These are phyloP conservation scores for Candida sp. DNA, from an alignment of 1,139 yeast species.

Conservation along the genomic window DNA sequence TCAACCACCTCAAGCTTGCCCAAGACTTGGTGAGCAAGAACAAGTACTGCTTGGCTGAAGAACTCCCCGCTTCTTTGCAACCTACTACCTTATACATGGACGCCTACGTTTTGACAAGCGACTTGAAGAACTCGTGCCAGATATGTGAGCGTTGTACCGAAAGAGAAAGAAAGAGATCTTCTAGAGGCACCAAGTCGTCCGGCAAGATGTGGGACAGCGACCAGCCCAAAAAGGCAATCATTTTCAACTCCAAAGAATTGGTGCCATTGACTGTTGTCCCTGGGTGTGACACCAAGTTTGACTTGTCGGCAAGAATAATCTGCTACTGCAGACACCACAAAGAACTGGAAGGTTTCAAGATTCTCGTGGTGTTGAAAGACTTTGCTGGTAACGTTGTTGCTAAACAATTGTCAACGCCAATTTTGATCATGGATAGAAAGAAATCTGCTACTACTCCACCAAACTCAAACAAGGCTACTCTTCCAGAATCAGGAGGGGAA, in stretches of 20 bases:
- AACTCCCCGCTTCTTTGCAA: slow-evolving; percentile 44
- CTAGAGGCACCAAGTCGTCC: slow-evolving; percentile 76
- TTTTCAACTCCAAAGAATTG: slow-evolving; percentile 90
- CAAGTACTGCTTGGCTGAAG: slow-evolving; percentile 67
- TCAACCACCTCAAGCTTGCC: slow-evolving; percentile 57
- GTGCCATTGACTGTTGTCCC: slow-evolving; percentile 58
- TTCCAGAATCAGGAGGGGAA: slow-evolving; percentile 13
- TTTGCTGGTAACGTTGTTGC: slow-evolving; percentile 67
- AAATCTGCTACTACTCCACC: slow-evolving; percentile 39
- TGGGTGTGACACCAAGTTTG: slow-evolving; percentile 41
- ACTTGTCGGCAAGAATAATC: slow-evolving; percentile 84
- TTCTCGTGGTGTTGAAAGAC: slow-evolving; percentile 74
- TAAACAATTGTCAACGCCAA: slow-evolving; percentile 70
- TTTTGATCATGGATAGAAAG: slow-evolving; percentile 94
- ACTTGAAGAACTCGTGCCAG: slow-evolving; percentile 60
- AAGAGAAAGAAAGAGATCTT: slow-evolving; percentile 92
- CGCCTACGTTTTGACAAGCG: slow-evolving; percentile 66
- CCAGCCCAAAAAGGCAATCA: slow-evolving; percentile 76
- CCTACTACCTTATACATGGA: slow-evolving; percentile 65
- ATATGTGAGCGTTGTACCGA: slow-evolving; percentile 89
- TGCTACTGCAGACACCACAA: slow-evolving; percentile 97
- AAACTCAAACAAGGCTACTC: slow-evolving; percentile 22
- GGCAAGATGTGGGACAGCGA: slow-evolving; percentile 66
- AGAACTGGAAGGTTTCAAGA: slow-evolving; percentile 78
- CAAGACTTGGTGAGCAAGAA: slow-evolving; percentile 88